phyloP scores from a whole-genome alignment of 2,329 filamentous ascomycete species.

The Karstenula rhodostoma region DNA sequence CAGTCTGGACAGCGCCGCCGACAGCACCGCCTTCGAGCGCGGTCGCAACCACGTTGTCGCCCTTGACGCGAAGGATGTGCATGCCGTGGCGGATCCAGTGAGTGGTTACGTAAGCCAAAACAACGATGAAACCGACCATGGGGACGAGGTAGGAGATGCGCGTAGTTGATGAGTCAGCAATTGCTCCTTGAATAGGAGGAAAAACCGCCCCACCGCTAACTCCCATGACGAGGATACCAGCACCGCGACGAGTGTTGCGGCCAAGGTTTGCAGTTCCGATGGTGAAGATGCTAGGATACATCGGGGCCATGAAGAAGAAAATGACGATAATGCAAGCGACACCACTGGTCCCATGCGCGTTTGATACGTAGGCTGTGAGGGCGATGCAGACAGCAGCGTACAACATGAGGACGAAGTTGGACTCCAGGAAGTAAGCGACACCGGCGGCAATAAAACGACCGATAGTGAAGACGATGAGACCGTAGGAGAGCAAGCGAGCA shows the following conservation, averaged over 20 bases:
- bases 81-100: conserved; percentile 32
- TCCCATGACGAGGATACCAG: conserved; percentile 33
- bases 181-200: conserved; percentile 38
- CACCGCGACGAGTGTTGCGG: conserved; percentile 38
- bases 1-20: conserved; percentile 25
- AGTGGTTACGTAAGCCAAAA: conserved; percentile 14
- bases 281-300: conserved; percentile 44
- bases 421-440: conserved; percentile 48
- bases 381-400: conserved; percentile 26
- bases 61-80: conserved; percentile 15
- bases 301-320: conserved; percentile 30
- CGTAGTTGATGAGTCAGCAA: conserved; percentile 33
- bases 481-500: conserved; percentile 15
- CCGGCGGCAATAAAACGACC: conserved; percentile 29
- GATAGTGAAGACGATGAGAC: conserved; percentile 19
- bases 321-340: conserved; percentile 24
- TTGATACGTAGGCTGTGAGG: conserved; percentile 23
- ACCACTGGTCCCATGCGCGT: conserved; percentile 18
- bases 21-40: conserved; percentile 9
- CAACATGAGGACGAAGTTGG: conserved; percentile 48
- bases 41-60: conserved; percentile 10
- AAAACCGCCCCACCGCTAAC: conserved; percentile 38
- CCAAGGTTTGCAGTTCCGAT: conserved; percentile 36
- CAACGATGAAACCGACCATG: conserved; percentile 35
- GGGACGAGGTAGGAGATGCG: conserved; percentile 40